Percentiles rank a stretch among this genome's conserved stretches.
phyloP scores from a whole-genome alignment of 1,284 basidiomycete species.

The Rhodotorula sp. region DNA sequence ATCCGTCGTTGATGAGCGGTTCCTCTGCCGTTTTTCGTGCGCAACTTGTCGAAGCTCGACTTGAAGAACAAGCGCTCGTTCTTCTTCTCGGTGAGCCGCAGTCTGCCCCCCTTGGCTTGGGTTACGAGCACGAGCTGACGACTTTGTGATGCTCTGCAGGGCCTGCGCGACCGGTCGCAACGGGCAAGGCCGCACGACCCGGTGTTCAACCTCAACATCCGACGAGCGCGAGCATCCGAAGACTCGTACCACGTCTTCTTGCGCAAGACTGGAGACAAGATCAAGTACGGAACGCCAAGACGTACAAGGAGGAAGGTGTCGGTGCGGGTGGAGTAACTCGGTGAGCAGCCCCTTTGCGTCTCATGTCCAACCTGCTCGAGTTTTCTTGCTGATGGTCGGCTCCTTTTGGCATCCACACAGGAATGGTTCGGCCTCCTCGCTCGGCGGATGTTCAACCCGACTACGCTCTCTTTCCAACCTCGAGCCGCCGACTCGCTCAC shows the following conservation, averaged over 20 bases:
- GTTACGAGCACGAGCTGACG: neutral
- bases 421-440: constrained; percentile 79
- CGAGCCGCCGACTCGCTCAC: constrained; percentile 62
- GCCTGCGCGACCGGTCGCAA: constrained; percentile 81
- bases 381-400: no score
- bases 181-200: constrained; percentile 62
- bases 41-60: constrained; percentile 94
- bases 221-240: constrained; percentile 85
- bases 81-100: constrained; percentile 10
- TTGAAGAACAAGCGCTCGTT: constrained; percentile 94
- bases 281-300: constrained; percentile 95
- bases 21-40: constrained; percentile 91
- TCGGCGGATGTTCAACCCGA: constrained; percentile 99
- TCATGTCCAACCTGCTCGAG: neutral
- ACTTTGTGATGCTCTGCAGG: constrained; percentile 61
- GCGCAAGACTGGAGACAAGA: constrained; percentile 87
- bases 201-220: constrained; percentile 86
- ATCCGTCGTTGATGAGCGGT: constrained; percentile 95
- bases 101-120: no score
- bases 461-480: constrained; percentile 97
- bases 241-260: constrained; percentile 94
- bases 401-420: neutral
- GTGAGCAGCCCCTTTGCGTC: neutral
- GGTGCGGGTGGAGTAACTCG: constrained; percentile 93
- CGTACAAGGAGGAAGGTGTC: constrained; percentile 95